Base-by-base conservation (phyloP, 2,329 filamentous ascomycete species). In the Colletotrichum ledebouriae region DNA sequence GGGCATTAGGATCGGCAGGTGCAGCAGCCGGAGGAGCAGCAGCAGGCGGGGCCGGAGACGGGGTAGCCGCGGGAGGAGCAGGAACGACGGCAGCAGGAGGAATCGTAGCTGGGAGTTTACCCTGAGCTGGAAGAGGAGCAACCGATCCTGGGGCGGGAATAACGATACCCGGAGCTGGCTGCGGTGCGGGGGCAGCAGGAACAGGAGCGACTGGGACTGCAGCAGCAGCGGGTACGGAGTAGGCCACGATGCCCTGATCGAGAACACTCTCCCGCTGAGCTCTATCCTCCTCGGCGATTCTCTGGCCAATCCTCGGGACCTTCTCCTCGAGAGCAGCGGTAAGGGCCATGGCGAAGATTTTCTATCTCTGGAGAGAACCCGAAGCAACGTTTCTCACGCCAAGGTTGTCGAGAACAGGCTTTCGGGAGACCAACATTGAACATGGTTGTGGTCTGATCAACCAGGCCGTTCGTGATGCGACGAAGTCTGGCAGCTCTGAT, bases 381-480 rank as follows among this genome's bases (percentile, higher is more conserved):
- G 72, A 60, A 37, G 74, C 74, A 17, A 73, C 69, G 39, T 47
- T 44, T 53, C 71, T 73, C 42, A 73, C 74, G 44, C 74, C 74
- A 25, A 75, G 71, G 66, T 72, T 68, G 65, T 75, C 74, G 22
- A 75, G 71, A 13, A 67, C 49, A 15, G 73, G 67, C 71, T 75
- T 75, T 69, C 75, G 73, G 58, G 67, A 68, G 34, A 70, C 69
- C 47, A 75, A 70, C 70, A 22, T 47, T 44, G 56, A 73, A 67
- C 4, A 72, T 73, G 17, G 61, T 71, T 22, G 73, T 71, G 37
- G 73, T 74, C 17, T 72, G 59, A 25, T 67, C 63, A 37, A 71
- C 65, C 17, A 75, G 73, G 12, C 39, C 65, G 34, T 56, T 61
- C 15, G 73, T 72, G 33, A 70, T 69, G 49, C 72, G 58, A 52